These are phyloP conservation scores for Exophiala sideris DNA, from an alignment of 2,329 filamentous ascomycete species.

Conservation along the genomic window DNA sequence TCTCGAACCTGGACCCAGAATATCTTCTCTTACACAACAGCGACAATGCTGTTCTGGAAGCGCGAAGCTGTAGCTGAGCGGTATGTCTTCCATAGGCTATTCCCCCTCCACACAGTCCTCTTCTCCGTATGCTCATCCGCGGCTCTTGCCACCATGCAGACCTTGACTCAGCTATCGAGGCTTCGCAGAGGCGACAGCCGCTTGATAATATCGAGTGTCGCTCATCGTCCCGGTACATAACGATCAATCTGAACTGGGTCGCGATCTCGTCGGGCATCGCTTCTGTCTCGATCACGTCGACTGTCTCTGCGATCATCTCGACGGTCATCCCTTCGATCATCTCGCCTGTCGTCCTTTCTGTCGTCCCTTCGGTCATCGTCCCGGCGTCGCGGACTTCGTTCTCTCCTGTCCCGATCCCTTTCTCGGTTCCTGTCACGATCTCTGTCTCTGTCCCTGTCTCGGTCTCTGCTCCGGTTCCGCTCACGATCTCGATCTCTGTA, in stretches of 20 bases:
- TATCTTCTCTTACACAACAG: too few relatives aligned
- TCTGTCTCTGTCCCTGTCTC: constrained; percentile 20
- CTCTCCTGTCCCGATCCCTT: constrained; percentile 16
- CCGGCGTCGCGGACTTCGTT: constrained; percentile 18
- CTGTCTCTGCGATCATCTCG: constrained; percentile 15
- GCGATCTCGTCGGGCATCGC: constrained; percentile 13
- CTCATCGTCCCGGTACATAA: constrained; percentile 25
- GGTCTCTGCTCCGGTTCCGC: constrained; percentile 6
- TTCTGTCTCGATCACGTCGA: constrained; percentile 19
- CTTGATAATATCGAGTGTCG: not conserved
- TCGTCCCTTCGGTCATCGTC: constrained; percentile 15
- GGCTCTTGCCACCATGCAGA: too few relatives aligned
- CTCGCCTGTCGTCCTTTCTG: constrained; percentile 2
- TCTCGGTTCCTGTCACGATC: constrained; percentile 14
- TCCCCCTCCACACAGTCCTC: too few relatives aligned
- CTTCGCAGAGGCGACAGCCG: not conserved
- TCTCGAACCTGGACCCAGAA: too few relatives aligned
- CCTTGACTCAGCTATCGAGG: too few relatives aligned
- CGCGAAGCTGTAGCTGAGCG: too few relatives aligned
- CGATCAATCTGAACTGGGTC: constrained; percentile 26
- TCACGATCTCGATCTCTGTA: constrained; percentile 21
- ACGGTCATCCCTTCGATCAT: constrained; percentile 17
- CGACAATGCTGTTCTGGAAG: too few relatives aligned
- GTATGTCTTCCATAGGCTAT: too few relatives aligned
- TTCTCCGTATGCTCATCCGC: too few relatives aligned